Evolutionary conservation across 2,329 filamentous ascomycete genomes (phyloP).

Genomic region (Samsoniella hepiali): DNA sequence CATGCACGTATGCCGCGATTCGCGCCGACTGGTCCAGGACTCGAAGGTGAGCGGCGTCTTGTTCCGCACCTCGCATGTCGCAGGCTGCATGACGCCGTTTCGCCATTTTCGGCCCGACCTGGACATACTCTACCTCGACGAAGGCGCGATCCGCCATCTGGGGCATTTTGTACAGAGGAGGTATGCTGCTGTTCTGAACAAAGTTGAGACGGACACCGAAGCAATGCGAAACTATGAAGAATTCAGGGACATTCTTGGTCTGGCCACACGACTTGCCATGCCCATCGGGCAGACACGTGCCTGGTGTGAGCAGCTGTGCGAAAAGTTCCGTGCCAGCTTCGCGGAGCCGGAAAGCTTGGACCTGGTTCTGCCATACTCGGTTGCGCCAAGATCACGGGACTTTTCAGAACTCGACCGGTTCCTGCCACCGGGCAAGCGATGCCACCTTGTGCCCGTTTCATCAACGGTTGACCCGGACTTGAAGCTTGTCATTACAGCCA

Average conservation of each 20-base stretch:
- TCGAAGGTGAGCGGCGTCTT: background rate
- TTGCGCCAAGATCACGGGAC: background rate
- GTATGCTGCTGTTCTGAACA: too few species aligned
- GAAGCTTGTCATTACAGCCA: background rate
- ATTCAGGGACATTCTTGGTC: too few species aligned
- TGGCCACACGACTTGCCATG: too few species aligned
- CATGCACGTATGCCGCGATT: constrained; percentile 8
- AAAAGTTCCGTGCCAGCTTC: too few species aligned
- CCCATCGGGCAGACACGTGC: too few species aligned
- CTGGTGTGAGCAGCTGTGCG: too few species aligned
- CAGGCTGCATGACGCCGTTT: constrained; percentile 5
- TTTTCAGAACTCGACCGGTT: background rate
- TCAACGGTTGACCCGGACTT: background rate
- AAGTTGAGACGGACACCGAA: too few species aligned
- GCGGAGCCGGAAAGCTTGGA: background rate
- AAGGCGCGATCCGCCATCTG: background rate
- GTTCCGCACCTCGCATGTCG: background rate
- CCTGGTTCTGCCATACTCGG: background rate
- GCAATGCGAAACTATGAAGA: background rate
- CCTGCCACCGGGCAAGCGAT: background rate
- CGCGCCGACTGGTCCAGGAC: background rate
- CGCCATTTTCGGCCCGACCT: background rate
- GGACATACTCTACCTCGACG: constrained; percentile 1
- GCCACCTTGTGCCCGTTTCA: background rate
- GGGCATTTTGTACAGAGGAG: background rate